phyloP scores from a whole-genome alignment of 129 eudicot genomes.

The Glebionis coronaria region DNA sequence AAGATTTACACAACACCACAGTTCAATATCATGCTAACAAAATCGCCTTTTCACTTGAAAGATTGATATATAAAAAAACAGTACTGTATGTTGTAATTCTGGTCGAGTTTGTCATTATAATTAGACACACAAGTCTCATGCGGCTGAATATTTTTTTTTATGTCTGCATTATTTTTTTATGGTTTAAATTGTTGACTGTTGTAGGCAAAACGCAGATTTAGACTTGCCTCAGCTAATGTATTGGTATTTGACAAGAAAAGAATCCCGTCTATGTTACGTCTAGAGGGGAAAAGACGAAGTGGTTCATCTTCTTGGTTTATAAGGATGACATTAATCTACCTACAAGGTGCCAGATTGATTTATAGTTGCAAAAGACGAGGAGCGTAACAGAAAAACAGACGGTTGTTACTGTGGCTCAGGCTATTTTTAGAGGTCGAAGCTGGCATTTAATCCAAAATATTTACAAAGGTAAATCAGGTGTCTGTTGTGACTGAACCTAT shows the following conservation, averaged over 20 bases:
- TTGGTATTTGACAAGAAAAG: conserved; percentile 52
- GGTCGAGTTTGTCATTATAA: too few species aligned
- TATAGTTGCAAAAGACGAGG: conserved; percentile 78
- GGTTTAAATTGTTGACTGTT: background rate
- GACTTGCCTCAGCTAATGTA: conserved; percentile 46
- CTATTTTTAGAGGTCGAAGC: conserved; percentile 96
- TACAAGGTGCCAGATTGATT: conserved; percentile 66
- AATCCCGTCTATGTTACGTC: conserved; percentile 37
- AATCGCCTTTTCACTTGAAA: too few species aligned
- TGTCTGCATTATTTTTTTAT: background rate
- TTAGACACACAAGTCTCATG: too few species aligned
- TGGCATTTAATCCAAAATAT: too few species aligned
- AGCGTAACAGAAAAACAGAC: conserved; percentile 91
- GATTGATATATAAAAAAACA: too few species aligned
- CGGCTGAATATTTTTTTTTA: too few species aligned
- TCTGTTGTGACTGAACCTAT: too few species aligned
- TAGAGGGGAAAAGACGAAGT: conserved; percentile 61
- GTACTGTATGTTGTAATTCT: too few species aligned
- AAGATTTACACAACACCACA: too few species aligned
- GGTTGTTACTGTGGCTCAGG: conserved; percentile 87
- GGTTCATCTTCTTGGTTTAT: conserved; percentile 31
- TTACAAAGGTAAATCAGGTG: too few species aligned
- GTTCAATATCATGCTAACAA: too few species aligned
- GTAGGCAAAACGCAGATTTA: conserved; percentile 76
- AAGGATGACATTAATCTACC: conserved; percentile 45